phyloP scores from a whole-genome alignment of 768 basidiomycete genomes.

The Boletus subparvulus region DNA sequence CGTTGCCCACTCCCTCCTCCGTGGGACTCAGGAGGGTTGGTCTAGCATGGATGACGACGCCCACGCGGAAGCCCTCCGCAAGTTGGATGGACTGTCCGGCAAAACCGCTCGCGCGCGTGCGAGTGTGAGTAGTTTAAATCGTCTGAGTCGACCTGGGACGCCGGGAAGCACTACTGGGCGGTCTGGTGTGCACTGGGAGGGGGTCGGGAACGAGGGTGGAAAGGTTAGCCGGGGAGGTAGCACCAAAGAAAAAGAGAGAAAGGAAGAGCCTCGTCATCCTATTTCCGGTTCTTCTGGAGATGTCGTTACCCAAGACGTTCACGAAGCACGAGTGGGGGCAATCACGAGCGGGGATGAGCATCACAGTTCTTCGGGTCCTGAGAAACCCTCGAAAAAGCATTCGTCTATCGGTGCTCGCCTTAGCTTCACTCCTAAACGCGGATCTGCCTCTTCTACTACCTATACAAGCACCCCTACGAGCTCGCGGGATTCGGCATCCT shows the following conservation, averaged over 20 bases:
- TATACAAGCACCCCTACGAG: constrained; percentile 80
- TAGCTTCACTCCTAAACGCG: constrained; percentile 83
- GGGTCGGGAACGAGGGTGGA: constrained; percentile 44
- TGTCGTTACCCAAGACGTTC: constrained; percentile 37
- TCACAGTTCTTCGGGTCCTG: constrained; percentile 42
- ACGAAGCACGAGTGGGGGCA: constrained; percentile 43
- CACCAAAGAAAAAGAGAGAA: constrained; percentile 48
- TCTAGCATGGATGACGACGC: constrained; percentile 83
- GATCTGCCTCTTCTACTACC: constrained; percentile 86
- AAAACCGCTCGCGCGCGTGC: constrained; percentile 76
- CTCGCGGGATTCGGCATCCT: constrained; percentile 83
- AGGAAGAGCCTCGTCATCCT: constrained; percentile 30
- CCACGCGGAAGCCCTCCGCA: constrained; percentile 87
- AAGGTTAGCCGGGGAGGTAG: constrained; percentile 38
- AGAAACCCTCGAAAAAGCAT: constrained; percentile 71
- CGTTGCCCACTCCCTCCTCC: constrained; percentile 81
- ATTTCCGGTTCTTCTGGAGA: constrained; percentile 37
- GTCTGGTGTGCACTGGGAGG: constrained; percentile 70
- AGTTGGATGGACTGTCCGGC: constrained; percentile 84
- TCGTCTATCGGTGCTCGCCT: constrained; percentile 56
- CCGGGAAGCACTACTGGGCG: constrained; percentile 58
- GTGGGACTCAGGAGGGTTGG: constrained; percentile 90
- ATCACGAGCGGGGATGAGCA: constrained; percentile 61
- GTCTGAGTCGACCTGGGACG: constrained; percentile 72
- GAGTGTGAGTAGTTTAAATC: constrained; percentile 71